Conservation (phyloP, 2,329 filamentous ascomycete species). For the Metarhizium sp. region DNA sequence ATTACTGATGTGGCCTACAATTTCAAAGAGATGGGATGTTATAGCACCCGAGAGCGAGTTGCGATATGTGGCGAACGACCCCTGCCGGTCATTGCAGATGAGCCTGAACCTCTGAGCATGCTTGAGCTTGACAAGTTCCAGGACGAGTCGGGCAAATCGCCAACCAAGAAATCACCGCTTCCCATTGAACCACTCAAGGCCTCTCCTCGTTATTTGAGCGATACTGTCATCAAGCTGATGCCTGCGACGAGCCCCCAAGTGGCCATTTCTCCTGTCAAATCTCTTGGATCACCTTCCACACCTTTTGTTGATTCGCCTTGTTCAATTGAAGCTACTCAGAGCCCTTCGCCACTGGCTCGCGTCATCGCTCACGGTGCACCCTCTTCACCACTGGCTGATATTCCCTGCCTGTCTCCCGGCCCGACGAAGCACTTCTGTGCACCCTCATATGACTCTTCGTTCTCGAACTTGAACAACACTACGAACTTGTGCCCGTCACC, state of each 20-base stretch:
- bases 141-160: slow-evolving; percentile 17
- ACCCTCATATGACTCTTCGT: background rate
- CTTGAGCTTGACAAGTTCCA: slow-evolving; percentile 13
- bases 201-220: slow-evolving; percentile 16
- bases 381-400: background rate
- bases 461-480: background rate
- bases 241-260: slow-evolving; percentile 15
- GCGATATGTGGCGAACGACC: slow-evolving; percentile 13
- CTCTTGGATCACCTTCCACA: slow-evolving; percentile 16
- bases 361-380: background rate
- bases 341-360: background rate
- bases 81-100: slow-evolving; percentile 19
- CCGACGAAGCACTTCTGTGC: background rate
- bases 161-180: slow-evolving; percentile 19
- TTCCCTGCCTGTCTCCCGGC: background rate
- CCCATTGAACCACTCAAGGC: slow-evolving; percentile 18
- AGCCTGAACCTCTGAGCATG: slow-evolving; percentile 18
- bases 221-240: slow-evolving; percentile 19
- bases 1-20: slow-evolving; percentile 14
- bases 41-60: background rate
- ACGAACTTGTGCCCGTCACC: too few species aligned
- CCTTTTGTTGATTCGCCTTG: slow-evolving; percentile 11
- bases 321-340: background rate
- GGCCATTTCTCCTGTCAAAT: slow-evolving; percentile 22
- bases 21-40: slow-evolving; percentile 6